phyloP scores from a whole-genome alignment of 192 early-diverging fungal species.

The Coemansia sp. region DNA sequence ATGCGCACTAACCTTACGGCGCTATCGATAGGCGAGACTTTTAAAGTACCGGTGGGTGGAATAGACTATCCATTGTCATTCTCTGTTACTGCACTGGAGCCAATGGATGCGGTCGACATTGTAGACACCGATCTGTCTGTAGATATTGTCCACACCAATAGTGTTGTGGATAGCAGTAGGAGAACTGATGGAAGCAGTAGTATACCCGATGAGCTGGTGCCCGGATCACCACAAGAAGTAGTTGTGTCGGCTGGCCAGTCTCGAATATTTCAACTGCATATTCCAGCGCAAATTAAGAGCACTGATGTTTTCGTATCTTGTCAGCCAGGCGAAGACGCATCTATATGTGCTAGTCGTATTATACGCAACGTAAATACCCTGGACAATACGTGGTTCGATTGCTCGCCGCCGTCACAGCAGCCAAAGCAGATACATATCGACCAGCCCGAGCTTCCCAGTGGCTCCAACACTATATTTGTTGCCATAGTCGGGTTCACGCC shows the following conservation, averaged over 20 bases:
- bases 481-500: conserved; percentile 15
- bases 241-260: background rate
- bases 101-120: conserved; percentile 61
- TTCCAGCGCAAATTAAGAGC: conserved; percentile 7
- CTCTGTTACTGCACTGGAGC: conserved; percentile 66
- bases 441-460: conserved; percentile 8
- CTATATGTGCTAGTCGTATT: conserved; percentile 37
- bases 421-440: conserved; percentile 24
- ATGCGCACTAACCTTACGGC: conserved; percentile 66
- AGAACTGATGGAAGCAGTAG: conserved; percentile 11
- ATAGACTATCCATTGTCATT: conserved; percentile 53
- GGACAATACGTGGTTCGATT: conserved; percentile 38
- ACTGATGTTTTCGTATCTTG: conserved; percentile 17
- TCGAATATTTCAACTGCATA: conserved; percentile 11
- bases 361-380: conserved; percentile 8
- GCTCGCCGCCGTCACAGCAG: conserved; percentile 30
- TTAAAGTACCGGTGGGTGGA: conserved; percentile 56
- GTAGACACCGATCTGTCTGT: conserved; percentile 81
- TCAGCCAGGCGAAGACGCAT: conserved; percentile 29
- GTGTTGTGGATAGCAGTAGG: background rate
- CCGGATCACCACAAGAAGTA: background rate
- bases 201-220: conserved; percentile 9
- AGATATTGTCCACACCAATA: conserved; percentile 60
- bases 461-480: conserved; percentile 17
- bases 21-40: conserved; percentile 63